A percentile compares a stretch with the other conserved stretches of the same genome.
Evolutionary conservation across 1,284 basidiomycete species (phyloP).

Genomic region (Austropuccinia psidii): DNA sequence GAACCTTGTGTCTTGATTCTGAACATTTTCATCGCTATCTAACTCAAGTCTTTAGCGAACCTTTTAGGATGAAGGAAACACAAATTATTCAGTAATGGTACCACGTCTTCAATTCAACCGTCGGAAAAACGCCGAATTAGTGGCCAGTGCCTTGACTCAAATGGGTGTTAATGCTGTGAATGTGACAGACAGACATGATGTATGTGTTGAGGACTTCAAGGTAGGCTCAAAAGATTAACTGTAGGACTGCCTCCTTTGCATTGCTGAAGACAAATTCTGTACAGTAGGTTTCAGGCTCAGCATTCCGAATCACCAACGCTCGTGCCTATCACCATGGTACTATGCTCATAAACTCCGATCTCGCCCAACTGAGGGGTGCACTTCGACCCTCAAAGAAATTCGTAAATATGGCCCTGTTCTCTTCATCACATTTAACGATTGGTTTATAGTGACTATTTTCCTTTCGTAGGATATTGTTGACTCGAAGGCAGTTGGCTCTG

Average conservation of each 20-base stretch:
- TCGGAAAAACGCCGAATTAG: conserved; percentile 65
- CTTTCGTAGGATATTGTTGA: conserved; percentile 61
- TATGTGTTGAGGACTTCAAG: conserved; percentile 73
- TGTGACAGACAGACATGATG: conserved; percentile 85
- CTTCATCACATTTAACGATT: background rate
- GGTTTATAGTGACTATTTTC: background rate
- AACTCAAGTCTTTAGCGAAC: background rate
- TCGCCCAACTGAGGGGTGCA: conserved; percentile 64
- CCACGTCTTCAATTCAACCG: conserved; percentile 74
- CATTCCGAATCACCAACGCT: conserved; percentile 87
- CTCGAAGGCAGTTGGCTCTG: conserved; percentile 79
- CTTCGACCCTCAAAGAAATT: conserved; percentile 58
- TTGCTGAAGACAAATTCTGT: background rate
- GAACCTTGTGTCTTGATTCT: too few relatives aligned
- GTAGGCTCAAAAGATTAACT: conserved; percentile 56
- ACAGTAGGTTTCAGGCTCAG: conserved; percentile 85
- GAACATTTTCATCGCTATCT: too few relatives aligned
- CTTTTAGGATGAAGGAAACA: conserved; percentile 83
- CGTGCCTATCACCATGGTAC: conserved; percentile 97
- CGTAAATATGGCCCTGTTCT: conserved; percentile 50
- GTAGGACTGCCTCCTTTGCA: background rate
- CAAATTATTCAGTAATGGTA: conserved; percentile 91
- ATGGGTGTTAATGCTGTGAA: conserved; percentile 61
- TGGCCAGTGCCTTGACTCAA: conserved; percentile 68
- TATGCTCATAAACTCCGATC: conserved; percentile 83